These are phyloP conservation scores for Saccharomycopsis crataegensis DNA, from an alignment of 1,139 yeast genomes.

Conservation along the genomic window DNA sequence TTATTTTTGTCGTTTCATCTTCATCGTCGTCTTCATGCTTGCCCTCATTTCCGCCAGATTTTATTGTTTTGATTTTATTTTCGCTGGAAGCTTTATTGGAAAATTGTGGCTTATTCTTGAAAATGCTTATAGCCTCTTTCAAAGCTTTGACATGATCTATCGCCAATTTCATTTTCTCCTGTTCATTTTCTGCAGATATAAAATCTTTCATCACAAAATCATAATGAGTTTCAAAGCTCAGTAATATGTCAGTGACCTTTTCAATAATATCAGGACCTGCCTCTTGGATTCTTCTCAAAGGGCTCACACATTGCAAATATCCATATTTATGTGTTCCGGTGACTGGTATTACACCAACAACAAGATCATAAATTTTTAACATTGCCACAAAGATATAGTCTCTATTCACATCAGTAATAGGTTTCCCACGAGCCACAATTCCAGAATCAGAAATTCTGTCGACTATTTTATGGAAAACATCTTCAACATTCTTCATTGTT, in stretches of 20 bases:
- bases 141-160: constrained; percentile 55
- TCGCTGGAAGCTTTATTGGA: constrained; percentile 2
- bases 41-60: constrained; percentile 28
- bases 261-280: constrained; percentile 31
- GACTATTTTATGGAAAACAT: constrained; percentile 13
- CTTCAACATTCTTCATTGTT: constrained; percentile 25
- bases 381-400: neutral
- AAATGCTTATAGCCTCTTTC: constrained; percentile 19
- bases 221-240: constrained; percentile 29
- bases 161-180: constrained; percentile 49
- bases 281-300: constrained; percentile 30
- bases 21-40: constrained; percentile 34
- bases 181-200: constrained; percentile 41
- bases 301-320: constrained; percentile 33
- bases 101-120: neutral
- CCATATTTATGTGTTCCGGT: constrained; percentile 40
- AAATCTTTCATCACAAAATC: constrained; percentile 31
- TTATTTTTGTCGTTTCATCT: constrained; percentile 36
- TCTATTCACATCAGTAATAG: neutral
- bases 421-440: constrained; percentile 13
- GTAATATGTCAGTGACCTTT: constrained; percentile 31
- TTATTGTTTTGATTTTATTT: neutral
- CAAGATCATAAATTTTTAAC: constrained; percentile 34
- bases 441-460: constrained; percentile 21
- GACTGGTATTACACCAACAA: constrained; percentile 55